phyloP scores from a whole-genome alignment of 257 asterid species.

The Primulina eburnea region DNA sequence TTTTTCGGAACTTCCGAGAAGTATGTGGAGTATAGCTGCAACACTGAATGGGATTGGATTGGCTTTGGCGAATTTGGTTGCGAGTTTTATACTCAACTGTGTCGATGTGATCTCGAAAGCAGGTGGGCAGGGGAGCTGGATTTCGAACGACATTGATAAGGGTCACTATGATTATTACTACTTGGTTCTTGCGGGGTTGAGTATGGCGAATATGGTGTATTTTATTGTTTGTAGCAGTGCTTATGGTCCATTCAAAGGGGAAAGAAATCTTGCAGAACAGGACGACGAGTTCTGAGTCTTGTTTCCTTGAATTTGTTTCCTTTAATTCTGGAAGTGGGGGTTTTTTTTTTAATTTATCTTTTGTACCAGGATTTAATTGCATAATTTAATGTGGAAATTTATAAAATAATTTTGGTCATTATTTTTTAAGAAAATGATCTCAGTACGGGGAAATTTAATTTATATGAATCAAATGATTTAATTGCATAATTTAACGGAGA shows the following conservation, averaged over 20 bases:
- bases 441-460: too few species aligned
- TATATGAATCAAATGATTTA: too few species aligned
- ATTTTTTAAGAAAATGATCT: too few species aligned
- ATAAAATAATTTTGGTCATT: too few species aligned
- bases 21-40: conserved; percentile 72
- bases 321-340: neutral
- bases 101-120: conserved; percentile 34
- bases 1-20: conserved; percentile 55
- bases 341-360: too few species aligned
- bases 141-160: conserved; percentile 54
- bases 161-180: conserved; percentile 68
- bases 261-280: conserved; percentile 15
- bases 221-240: conserved; percentile 48
- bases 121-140: conserved; percentile 57
- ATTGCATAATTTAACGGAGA: too few species aligned
- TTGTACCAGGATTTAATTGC: too few species aligned
- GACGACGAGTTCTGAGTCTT: conserved; percentile 10
- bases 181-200: conserved; percentile 55
- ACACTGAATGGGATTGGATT: conserved; percentile 38
- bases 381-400: too few species aligned
- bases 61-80: conserved; percentile 43
- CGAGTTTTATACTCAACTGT: conserved; percentile 48
- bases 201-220: conserved; percentile 46
- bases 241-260: conserved; percentile 45
- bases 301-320: too few species aligned